phyloP scores from a whole-genome alignment of 306 rosid species.

The Prunus fruticosa region DNA sequence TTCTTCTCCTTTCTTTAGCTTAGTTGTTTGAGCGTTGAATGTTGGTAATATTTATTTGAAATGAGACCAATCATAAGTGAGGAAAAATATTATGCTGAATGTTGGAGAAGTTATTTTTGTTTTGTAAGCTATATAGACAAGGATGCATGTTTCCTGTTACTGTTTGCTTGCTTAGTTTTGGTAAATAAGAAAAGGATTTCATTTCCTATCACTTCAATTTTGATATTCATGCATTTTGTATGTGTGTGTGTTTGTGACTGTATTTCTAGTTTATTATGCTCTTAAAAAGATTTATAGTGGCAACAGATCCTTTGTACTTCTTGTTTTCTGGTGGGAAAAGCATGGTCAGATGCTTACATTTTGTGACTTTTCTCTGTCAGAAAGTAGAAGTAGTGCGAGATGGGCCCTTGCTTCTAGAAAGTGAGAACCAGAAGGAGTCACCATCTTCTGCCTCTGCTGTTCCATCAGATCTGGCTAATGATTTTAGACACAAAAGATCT shows the following conservation, averaged over 20 bases:
- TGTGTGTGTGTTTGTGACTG: background rate
- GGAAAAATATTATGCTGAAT: background rate
- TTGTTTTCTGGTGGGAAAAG: conserved; percentile 11
- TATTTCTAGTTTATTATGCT: background rate
- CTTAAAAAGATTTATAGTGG: background rate
- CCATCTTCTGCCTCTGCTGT: conserved; percentile 29
- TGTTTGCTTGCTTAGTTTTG: conserved; percentile 14
- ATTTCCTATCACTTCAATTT: background rate
- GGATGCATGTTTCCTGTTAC: background rate
- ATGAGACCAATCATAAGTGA: background rate
- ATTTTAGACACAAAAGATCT: conserved; percentile 72
- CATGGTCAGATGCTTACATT: conserved; percentile 6
- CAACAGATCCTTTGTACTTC: background rate
- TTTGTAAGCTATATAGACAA: conserved; percentile 6
- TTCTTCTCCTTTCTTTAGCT: background rate
- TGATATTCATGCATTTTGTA: background rate
- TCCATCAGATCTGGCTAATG: conserved; percentile 53
- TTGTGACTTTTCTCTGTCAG: conserved; percentile 32
- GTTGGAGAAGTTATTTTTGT: conserved; percentile 6
- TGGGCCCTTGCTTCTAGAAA: conserved; percentile 53
- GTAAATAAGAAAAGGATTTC: conserved; percentile 9
- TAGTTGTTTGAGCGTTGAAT: conserved; percentile 8
- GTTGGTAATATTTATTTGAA: conserved; percentile 1
- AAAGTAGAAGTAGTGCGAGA: conserved; percentile 54
- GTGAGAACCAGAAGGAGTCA: conserved; percentile 67